Conservation (phyloP, 352 stramenopile species). For the Globisporangium abappressorium region DNA sequence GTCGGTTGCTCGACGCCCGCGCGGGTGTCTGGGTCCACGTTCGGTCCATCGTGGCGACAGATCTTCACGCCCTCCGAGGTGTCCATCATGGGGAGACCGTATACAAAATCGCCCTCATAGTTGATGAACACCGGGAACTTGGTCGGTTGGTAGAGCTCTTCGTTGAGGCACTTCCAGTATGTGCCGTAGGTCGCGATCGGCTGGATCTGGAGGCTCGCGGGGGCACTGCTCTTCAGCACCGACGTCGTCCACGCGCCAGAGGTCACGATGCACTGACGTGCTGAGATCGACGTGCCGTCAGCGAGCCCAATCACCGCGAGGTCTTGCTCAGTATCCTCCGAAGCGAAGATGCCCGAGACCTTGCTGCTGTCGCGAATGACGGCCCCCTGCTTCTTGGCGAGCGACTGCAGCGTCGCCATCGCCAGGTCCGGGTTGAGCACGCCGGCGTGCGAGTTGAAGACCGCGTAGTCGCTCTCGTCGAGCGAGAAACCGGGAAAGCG, state of each 20-base stretch:
- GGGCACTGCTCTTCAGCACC: slow-evolving; percentile 18
- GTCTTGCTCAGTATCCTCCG: slow-evolving; percentile 18
- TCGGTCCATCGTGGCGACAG: slow-evolving; percentile 52
- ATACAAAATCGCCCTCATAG: slow-evolving; percentile 47
- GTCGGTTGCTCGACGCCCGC: slow-evolving; percentile 34
- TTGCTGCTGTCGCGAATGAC: slow-evolving; percentile 39
- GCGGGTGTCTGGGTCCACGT: slow-evolving; percentile 42
- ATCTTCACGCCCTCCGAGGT: slow-evolving; percentile 64
- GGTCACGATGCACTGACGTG: slow-evolving; percentile 53
- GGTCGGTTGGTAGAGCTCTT: slow-evolving; percentile 38
- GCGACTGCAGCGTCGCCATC: slow-evolving; percentile 48
- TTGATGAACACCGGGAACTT: slow-evolving; percentile 72
- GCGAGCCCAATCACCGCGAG: slow-evolving; percentile 31
- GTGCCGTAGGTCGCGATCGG: slow-evolving; percentile 62
- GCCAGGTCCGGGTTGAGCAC: slow-evolving; percentile 54
- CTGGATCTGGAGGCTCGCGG: slow-evolving; percentile 40
- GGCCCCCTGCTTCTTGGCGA: slow-evolving; percentile 32
- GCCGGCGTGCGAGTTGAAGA: slow-evolving; percentile 44
- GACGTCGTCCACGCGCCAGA: slow-evolving; percentile 54
- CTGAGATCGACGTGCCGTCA: slow-evolving; percentile 22
- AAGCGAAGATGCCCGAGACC: slow-evolving; percentile 23
- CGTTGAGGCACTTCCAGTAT: slow-evolving; percentile 49
- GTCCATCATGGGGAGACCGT: slow-evolving; percentile 51
- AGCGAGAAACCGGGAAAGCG: slow-evolving; percentile 57
- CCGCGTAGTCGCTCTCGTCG: slow-evolving; percentile 29